phyloP scores from a whole-genome alignment of 2,329 filamentous ascomycete genomes.

The Corinectria fuckeliana region DNA sequence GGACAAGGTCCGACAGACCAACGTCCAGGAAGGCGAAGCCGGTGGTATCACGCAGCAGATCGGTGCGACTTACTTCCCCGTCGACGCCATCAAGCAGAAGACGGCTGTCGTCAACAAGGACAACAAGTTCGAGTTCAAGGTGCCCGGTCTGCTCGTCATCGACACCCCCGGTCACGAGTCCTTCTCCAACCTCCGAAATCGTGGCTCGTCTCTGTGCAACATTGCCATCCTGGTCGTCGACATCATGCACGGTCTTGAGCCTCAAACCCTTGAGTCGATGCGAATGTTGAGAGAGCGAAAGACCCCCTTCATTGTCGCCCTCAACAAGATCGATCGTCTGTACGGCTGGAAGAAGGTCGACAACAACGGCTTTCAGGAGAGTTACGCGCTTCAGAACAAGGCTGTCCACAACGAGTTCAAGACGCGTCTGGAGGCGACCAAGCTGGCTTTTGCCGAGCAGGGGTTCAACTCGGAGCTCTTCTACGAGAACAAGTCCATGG shows the following conservation, averaged over 20 bases:
- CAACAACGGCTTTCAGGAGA: slow-evolving; percentile 98
- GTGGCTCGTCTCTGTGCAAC: slow-evolving; percentile 98
- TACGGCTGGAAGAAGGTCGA: slow-evolving; percentile 99
- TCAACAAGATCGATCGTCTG: slow-evolving; percentile 99
- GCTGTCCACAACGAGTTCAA: slow-evolving; percentile 93
- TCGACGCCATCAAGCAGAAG: slow-evolving; percentile 91
- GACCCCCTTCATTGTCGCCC: slow-evolving; percentile 96
- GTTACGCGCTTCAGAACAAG: slow-evolving; percentile 87
- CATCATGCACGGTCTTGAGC: slow-evolving; percentile 99
- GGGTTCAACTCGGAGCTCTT: slow-evolving; percentile 97
- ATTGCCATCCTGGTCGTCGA: slow-evolving; percentile 99
- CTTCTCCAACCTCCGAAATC: slow-evolving; percentile 96
- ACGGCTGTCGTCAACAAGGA: slow-evolving; percentile 92
- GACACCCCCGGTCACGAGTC: slow-evolving; percentile 99
- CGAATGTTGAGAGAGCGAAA: slow-evolving; percentile 88
- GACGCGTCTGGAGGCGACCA: slow-evolving; percentile 88
- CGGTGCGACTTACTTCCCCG: slow-evolving; percentile 98
- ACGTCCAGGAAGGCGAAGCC: slow-evolving; percentile 98
- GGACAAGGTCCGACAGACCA: slow-evolving; percentile 97
- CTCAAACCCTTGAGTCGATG: slow-evolving; percentile 97
- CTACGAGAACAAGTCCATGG: slow-evolving; percentile 98
- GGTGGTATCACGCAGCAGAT: slow-evolving; percentile 99
- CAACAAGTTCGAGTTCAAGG: slow-evolving; percentile 91
- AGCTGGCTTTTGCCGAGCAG: slow-evolving; percentile 93
- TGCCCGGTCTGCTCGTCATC: slow-evolving; percentile 94